Conservation (phyloP, 306 rosid species). For the Quercus variabilis region DNA sequence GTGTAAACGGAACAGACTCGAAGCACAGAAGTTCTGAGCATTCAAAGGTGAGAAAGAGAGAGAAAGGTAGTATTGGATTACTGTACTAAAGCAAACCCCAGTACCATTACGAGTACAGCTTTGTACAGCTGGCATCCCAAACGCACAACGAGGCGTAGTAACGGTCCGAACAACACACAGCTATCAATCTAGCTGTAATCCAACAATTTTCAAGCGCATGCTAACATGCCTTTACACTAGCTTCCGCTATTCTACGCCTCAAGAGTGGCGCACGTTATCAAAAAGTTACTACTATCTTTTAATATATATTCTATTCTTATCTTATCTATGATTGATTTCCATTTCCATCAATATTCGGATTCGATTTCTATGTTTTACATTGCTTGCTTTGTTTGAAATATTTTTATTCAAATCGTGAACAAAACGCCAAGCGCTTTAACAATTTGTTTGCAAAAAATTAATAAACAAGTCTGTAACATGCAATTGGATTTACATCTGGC, state of each 20-base stretch:
- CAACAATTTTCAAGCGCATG: slow-evolving; percentile 30
- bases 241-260: slow-evolving; percentile 18
- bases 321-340: no score
- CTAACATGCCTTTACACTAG: neutral
- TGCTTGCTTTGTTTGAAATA: no score
- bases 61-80: neutral
- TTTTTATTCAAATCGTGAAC: no score
- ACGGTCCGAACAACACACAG: slow-evolving; percentile 67
- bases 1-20: neutral
- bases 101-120: neutral
- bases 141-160: slow-evolving; percentile 32
- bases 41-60: neutral
- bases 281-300: neutral
- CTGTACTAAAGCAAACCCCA: neutral
- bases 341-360: neutral
- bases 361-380: neutral
- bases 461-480: neutral
- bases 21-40: neutral
- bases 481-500: neutral
- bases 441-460: no score
- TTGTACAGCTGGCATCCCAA: slow-evolving; percentile 58
- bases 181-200: slow-evolving; percentile 27
- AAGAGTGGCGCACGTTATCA: neutral
- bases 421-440: no score
- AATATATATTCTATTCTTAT: no score